These are phyloP conservation scores for Gossypium raimondii DNA, from an alignment of 345 rosid species.

Conservation along the genomic window DNA sequence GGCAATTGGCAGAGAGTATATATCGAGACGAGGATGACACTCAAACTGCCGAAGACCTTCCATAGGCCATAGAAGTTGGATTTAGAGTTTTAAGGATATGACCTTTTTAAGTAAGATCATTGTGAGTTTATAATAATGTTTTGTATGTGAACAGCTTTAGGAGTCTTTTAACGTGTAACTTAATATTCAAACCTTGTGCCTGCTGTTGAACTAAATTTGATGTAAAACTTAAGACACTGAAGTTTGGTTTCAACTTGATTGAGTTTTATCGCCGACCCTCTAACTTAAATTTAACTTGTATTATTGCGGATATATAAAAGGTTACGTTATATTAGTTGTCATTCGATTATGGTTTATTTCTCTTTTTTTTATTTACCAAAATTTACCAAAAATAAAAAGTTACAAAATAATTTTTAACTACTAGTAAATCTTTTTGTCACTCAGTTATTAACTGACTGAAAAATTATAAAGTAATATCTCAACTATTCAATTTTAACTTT, in stretches of 20 bases:
- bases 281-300: not conserved
- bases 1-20: constrained; percentile 6
- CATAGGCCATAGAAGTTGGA: not conserved
- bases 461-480: no score
- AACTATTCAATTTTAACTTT: no score
- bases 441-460: no score
- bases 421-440: no score
- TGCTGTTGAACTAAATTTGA: not conserved
- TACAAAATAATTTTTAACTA: no score
- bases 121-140: not conserved
- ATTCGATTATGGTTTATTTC: no score
- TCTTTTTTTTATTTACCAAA: no score
- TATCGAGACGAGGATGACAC: not conserved
- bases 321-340: no score
- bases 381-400: no score
- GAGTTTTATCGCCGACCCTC: not conserved
- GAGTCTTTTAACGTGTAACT: not conserved
- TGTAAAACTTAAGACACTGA: not conserved
- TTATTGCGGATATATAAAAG: no score
- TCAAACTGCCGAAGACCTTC: not conserved
- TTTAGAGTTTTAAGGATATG: not conserved
- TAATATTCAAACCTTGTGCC: not conserved
- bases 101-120: not conserved
- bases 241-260: not conserved
- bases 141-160: not conserved